A percentile compares a stretch with the other conserved stretches of the same genome.
phyloP scores from a whole-genome alignment of 352 stramenopile species.

The Lagenidium giganteum region DNA sequence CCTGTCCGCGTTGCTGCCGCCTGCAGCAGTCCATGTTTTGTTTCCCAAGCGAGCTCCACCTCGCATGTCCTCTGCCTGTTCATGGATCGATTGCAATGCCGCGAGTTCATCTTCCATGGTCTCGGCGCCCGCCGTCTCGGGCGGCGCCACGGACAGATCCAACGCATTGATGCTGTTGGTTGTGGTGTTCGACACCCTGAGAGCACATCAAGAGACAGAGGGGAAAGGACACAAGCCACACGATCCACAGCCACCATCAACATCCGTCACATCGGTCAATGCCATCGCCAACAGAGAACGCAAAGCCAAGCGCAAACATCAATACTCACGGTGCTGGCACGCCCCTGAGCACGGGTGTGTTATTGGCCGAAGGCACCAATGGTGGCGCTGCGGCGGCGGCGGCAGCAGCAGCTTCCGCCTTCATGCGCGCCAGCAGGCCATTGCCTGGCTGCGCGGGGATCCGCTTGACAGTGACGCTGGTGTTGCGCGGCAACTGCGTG shows the following conservation, averaged over 20 bases:
- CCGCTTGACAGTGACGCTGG: conserved; percentile 89
- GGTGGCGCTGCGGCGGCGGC: conserved; percentile 33
- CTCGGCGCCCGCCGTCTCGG: conserved; percentile 41
- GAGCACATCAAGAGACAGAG: neutral
- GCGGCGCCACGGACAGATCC: no score
- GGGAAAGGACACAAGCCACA: neutral
- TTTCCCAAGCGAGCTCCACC: conserved; percentile 71
- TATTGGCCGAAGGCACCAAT: no score
- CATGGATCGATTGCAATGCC: conserved; percentile 77
- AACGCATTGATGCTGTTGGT: no score
- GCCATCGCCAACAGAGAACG: no score
- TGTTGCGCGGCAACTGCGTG: conserved; percentile 86
- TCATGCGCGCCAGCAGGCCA: conserved; percentile 79
- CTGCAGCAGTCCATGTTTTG: conserved; percentile 78
- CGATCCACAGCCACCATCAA: no score
- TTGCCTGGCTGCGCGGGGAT: conserved; percentile 80
- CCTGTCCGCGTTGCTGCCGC: conserved; percentile 71
- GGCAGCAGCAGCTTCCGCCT: conserved; percentile 66
- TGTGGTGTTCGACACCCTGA: no score
- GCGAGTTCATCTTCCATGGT: conserved; percentile 83
- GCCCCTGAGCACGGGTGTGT: no score
- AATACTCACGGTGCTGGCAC: no score
- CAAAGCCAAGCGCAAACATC: no score
- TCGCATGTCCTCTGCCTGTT: conserved; percentile 80
- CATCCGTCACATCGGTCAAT: no score